A percentile compares a stretch with the other conserved stretches of the same genome.
phyloP scores from a whole-genome alignment of 768 basidiomycete species.

The Russula compacta region DNA sequence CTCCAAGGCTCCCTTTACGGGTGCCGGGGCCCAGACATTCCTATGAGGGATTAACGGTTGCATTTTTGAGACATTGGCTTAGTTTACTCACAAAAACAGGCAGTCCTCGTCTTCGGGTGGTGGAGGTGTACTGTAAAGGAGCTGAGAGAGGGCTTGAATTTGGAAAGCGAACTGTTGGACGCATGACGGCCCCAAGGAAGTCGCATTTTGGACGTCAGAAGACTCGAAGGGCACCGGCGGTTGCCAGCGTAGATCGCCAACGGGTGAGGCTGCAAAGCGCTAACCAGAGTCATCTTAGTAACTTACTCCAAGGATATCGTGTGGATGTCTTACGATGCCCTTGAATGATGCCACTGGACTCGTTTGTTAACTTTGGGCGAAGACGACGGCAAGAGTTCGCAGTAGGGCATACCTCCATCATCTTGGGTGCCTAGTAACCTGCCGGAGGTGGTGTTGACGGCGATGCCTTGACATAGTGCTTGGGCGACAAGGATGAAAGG shows the following conservation, averaged over 20 bases:
- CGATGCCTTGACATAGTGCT: background rate
- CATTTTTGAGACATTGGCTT: background rate
- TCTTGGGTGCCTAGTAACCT: background rate
- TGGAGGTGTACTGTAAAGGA: background rate
- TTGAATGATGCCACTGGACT: slow-evolving; percentile 6
- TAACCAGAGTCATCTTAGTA: background rate
- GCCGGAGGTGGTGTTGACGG: slow-evolving; percentile 6
- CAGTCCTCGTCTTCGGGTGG: slow-evolving; percentile 3
- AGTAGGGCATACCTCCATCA: background rate
- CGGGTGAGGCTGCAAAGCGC: slow-evolving; percentile 5
- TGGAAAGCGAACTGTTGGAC: background rate
- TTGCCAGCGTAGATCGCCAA: slow-evolving; percentile 1
- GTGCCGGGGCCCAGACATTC: slow-evolving; percentile 8
- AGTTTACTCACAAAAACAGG: background rate
- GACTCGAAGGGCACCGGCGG: slow-evolving; percentile 1
- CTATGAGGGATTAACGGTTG: background rate
- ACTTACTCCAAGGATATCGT: too few species aligned
- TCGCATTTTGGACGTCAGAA: background rate
- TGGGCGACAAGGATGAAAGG: background rate
- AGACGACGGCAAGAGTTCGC: background rate
- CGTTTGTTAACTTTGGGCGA: background rate
- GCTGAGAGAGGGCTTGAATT: background rate
- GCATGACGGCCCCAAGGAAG: slow-evolving; percentile 5
- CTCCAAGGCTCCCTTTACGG: background rate
- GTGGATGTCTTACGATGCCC: background rate